A percentile compares a stretch with the other conserved stretches of the same genome.
These are phyloP conservation scores for Ramaria sp. DNA, from an alignment of 768 basidiomycete genomes.

Conservation along the genomic window DNA sequence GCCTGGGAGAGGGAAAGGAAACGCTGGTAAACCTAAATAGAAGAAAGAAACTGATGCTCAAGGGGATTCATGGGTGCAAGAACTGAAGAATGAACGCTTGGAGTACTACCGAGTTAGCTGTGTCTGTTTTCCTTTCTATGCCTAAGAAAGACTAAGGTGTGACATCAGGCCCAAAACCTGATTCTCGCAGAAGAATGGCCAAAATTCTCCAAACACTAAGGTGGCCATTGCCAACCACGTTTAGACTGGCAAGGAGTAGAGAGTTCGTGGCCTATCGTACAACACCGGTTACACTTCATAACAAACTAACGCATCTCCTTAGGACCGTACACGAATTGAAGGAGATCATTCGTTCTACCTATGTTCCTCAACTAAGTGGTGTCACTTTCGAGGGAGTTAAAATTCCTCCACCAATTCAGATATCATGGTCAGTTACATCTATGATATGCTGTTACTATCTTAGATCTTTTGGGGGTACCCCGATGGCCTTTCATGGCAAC, in stretches of 20 bases:
- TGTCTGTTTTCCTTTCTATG: neutral
- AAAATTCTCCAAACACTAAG: slow-evolving; percentile 46
- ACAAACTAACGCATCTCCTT: slow-evolving; percentile 9
- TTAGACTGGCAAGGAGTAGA: slow-evolving; percentile 82
- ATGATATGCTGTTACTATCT: neutral
- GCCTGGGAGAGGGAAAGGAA: neutral
- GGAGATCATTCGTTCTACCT: slow-evolving; percentile 59
- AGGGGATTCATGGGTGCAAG: slow-evolving; percentile 2
- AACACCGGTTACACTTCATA: slow-evolving; percentile 14
- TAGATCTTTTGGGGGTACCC: slow-evolving; percentile 64
- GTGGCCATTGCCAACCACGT: slow-evolving; percentile 81
- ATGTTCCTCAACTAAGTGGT: slow-evolving; percentile 67
- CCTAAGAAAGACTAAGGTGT: neutral
- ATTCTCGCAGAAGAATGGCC: slow-evolving; percentile 76
- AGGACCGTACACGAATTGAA: slow-evolving; percentile 70
- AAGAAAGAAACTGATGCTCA: neutral
- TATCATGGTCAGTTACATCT: slow-evolving; percentile 55
- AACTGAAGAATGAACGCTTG: slow-evolving; percentile 22
- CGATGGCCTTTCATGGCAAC: slow-evolving; percentile 90
- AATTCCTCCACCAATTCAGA: slow-evolving; percentile 70
- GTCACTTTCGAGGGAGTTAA: slow-evolving; percentile 66
- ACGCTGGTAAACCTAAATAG: neutral
- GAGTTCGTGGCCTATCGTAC: slow-evolving; percentile 34
- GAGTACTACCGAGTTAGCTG: slow-evolving; percentile 29
- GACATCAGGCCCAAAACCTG: slow-evolving; percentile 48